These are phyloP conservation scores for Paraconiothyrium sp. DNA, from an alignment of 2,329 filamentous ascomycete genomes.

Conservation along the genomic window DNA sequence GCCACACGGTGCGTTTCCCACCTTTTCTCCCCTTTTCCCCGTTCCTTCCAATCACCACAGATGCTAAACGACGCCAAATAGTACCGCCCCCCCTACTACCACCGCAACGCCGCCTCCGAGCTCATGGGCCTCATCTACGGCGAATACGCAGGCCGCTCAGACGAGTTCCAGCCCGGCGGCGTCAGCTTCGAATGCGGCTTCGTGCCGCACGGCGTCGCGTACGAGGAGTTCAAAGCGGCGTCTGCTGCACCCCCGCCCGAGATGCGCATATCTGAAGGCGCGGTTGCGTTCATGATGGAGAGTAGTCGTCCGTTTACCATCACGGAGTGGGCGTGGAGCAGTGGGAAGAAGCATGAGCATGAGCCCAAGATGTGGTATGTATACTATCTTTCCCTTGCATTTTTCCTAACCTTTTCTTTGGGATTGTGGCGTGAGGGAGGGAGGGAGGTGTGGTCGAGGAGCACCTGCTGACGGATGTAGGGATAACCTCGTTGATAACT, in stretches of 20 bases:
- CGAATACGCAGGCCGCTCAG: conserved; percentile 60
- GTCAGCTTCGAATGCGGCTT: conserved; percentile 74
- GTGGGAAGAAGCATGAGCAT: conserved; percentile 59
- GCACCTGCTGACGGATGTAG: no score
- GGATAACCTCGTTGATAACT: conserved; percentile 64
- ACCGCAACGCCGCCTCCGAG: conserved; percentile 72
- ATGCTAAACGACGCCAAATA: neutral
- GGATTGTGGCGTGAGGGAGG: no score
- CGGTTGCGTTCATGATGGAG: conserved; percentile 73
- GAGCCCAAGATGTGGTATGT: conserved; percentile 53
- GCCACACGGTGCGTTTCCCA: conserved; percentile 18
- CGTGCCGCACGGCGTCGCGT: conserved; percentile 71
- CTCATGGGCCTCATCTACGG: conserved; percentile 72
- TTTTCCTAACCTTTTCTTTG: no score
- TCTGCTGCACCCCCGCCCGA: conserved; percentile 59
- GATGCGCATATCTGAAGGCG: conserved; percentile 57
- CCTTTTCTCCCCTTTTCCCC: neutral
- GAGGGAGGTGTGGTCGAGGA: no score
- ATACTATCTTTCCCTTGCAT: no score
- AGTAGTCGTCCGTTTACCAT: conserved; percentile 52
- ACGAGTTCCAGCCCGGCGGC: conserved; percentile 69
- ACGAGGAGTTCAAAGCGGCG: conserved; percentile 64
- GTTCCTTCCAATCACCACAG: no score
- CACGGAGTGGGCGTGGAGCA: conserved; percentile 48
- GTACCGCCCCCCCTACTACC: conserved; percentile 65